Evolutionary conservation across 164 flowering plant species (phyloP).

Genomic region (Umbellularia californica): DNA sequence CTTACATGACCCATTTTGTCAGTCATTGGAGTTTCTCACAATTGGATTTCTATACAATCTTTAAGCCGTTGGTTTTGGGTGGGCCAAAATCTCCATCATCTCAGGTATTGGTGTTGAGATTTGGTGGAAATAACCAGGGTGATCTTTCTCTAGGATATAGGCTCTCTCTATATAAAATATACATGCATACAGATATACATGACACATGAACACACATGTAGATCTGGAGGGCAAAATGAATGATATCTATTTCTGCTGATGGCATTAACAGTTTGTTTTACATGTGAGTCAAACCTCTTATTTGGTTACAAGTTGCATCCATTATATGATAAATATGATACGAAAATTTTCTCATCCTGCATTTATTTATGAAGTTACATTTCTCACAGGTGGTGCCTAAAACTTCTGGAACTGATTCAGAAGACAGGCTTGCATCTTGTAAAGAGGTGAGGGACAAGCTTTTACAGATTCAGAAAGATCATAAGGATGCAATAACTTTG

Average conservation of each 20-base stretch:
- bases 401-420: constrained; percentile 28
- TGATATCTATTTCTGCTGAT: not conserved
- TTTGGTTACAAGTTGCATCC: not conserved
- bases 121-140: too few relatives aligned
- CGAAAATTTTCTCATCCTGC: not conserved
- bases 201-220: too few relatives aligned
- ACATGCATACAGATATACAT: too few relatives aligned
- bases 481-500: constrained; percentile 10
- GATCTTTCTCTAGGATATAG: too few relatives aligned
- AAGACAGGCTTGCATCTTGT: constrained; percentile 32
- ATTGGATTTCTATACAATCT: too few relatives aligned
- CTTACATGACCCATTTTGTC: too few relatives aligned
- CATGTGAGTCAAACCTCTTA: not conserved
- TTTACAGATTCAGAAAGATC: constrained; percentile 14
- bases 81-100: too few relatives aligned
- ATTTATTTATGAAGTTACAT: not conserved
- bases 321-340: too few relatives aligned
- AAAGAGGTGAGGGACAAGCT: constrained; percentile 20
- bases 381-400: constrained; percentile 36
- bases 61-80: too few relatives aligned
- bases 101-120: too few relatives aligned
- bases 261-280: not conserved
- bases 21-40: too few relatives aligned
- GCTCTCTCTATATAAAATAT: too few relatives aligned
- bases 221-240: not conserved